Evolutionary conservation across 2,329 filamentous ascomycete species (phyloP).

Genomic region (Acrodontium crateriforme): DNA sequence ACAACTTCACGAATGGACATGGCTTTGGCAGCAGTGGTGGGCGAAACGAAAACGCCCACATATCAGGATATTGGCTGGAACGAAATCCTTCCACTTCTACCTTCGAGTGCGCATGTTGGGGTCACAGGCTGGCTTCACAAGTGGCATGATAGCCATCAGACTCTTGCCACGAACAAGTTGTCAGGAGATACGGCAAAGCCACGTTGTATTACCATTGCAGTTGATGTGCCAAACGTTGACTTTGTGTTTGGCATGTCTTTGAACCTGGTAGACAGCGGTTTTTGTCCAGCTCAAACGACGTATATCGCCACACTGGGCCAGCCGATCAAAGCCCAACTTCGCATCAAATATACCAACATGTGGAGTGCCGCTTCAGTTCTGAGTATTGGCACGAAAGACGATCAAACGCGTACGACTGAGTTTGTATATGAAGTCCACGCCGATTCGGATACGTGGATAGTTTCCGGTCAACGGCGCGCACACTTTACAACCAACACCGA

Average conservation of each 20-base stretch:
- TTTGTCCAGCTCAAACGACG: background rate
- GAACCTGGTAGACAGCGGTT: constrained; percentile 10
- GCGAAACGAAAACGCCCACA: constrained; percentile 36
- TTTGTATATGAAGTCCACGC: constrained; percentile 75
- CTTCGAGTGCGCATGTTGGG: constrained; percentile 28
- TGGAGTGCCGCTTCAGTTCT: constrained; percentile 42
- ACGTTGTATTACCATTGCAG: constrained; percentile 61
- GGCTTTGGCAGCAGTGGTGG: constrained; percentile 40
- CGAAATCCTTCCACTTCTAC: constrained; percentile 37
- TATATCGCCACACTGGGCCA: constrained; percentile 47
- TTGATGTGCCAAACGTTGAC: constrained; percentile 73
- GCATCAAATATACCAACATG: constrained; percentile 40
- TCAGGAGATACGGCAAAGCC: constrained; percentile 7
- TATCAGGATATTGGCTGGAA: constrained; percentile 43
- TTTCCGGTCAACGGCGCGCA: constrained; percentile 68
- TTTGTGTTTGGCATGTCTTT: constrained; percentile 60
- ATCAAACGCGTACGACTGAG: constrained; percentile 28
- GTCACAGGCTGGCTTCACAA: constrained; percentile 38
- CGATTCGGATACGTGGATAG: constrained; percentile 63
- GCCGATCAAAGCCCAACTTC: constrained; percentile 48
- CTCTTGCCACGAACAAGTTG: constrained; percentile 12
- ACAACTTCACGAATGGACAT: constrained; percentile 35
- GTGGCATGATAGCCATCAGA: constrained; percentile 37
- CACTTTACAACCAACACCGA: constrained; percentile 47
- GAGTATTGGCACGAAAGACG: constrained; percentile 8